Evolutionary conservation across 2,329 filamentous ascomycete genomes (phyloP).

Genomic region (Ceratocystis colombiana): DNA sequence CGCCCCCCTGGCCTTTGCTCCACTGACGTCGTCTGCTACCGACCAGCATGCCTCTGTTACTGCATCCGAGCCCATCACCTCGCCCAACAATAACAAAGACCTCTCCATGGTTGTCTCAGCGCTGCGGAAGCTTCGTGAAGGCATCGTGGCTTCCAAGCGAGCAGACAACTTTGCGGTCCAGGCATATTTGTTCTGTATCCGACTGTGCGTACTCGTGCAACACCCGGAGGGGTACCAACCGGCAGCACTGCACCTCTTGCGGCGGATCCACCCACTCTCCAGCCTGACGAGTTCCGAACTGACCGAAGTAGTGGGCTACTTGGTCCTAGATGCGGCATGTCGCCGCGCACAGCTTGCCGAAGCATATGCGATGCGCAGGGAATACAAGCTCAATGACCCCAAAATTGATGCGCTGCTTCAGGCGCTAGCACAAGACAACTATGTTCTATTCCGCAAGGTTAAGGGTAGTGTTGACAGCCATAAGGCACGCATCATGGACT

Average conservation of each 20-base stretch:
- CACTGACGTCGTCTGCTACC: conserved; percentile 20
- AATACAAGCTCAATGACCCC: conserved; percentile 53
- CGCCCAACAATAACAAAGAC: conserved; percentile 39
- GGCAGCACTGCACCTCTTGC: conserved; percentile 68
- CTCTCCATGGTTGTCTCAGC: conserved; percentile 68
- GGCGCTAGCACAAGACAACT: conserved; percentile 72
- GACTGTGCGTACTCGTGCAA: conserved; percentile 67
- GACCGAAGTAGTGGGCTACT: conserved; percentile 68
- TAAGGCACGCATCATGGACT: conserved; percentile 68
- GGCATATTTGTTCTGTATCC: conserved; percentile 84
- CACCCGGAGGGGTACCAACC: conserved; percentile 86
- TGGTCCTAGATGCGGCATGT: conserved; percentile 81
- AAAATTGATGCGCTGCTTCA: conserved; percentile 58
- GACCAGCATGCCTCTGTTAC: background rate
- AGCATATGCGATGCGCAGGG: conserved; percentile 57
- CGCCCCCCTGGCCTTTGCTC: background rate
- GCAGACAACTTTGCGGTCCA: conserved; percentile 74
- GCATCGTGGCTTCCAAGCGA: conserved; percentile 67
- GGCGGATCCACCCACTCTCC: conserved; percentile 55
- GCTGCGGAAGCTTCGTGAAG: conserved; percentile 85
- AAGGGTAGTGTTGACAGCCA: conserved; percentile 69
- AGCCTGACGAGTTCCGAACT: conserved; percentile 63
- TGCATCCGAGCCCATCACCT: conserved; percentile 15
- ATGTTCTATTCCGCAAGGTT: conserved; percentile 63
- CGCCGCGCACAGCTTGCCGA: conserved; percentile 63